Conservation (phyloP, 78 protist genomes). For the Polysphondylium violaceum region DNA sequence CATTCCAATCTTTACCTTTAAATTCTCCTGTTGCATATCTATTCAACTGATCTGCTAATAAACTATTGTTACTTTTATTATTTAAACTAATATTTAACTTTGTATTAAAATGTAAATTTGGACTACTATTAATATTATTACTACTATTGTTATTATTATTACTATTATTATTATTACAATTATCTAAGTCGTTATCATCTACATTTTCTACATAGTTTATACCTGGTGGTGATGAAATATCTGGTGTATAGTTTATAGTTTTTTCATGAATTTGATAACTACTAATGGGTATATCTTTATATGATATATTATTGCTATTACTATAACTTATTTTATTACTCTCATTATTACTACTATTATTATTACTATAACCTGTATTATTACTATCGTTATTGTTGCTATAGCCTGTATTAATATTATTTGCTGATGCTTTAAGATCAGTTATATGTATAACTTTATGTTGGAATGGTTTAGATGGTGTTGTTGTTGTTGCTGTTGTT, state of each 20-base stretch:
- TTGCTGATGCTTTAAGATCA: too few species aligned
- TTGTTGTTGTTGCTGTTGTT: too few species aligned
- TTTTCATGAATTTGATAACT: slow-evolving; percentile 11
- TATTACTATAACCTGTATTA: neutral
- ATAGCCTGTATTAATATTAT: too few species aligned
- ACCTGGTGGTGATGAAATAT: slow-evolving; percentile 2
- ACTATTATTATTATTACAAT: neutral
- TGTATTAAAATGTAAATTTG: neutral
- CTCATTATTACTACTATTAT: neutral
- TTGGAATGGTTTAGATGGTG: neutral
- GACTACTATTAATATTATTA: neutral
- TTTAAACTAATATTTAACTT: neutral
- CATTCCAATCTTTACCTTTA: slow-evolving; percentile 68
- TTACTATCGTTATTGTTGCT: neutral
- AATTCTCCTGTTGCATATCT: slow-evolving; percentile 42
- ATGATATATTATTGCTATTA: neutral
- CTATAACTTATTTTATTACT: neutral
- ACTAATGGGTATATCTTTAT: slow-evolving; percentile 1
- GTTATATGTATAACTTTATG: slow-evolving; percentile 17
- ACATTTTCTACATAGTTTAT: neutral
- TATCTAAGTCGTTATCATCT: neutral
- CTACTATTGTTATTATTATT: neutral
- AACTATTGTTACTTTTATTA: neutral
- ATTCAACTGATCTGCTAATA: slow-evolving; percentile 46
- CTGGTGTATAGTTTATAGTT: slow-evolving; percentile 19